Percentiles rank a stretch among this genome's conserved stretches.
phyloP scores from a whole-genome alignment of 176 grass and related monocot genomes.

The Oryza rufipogon region DNA sequence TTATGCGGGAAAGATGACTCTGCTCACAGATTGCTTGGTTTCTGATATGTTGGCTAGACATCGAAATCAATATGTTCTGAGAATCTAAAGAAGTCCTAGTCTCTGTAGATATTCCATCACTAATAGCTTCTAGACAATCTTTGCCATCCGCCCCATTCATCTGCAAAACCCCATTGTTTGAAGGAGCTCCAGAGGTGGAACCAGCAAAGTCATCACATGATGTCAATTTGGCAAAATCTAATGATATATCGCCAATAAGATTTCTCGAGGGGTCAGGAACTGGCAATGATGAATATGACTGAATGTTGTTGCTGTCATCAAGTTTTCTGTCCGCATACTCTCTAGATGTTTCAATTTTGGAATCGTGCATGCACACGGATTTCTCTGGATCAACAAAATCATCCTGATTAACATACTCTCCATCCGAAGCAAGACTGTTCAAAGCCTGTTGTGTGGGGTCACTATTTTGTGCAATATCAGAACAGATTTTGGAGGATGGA shows the following conservation, averaged over 20 bases:
- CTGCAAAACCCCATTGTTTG: constrained; percentile 16
- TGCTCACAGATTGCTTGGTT: constrained; percentile 80
- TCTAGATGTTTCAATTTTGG: constrained; percentile 23
- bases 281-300: constrained; percentile 27
- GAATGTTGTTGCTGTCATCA: constrained; percentile 1
- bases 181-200: constrained; percentile 1
- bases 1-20: constrained; percentile 90
- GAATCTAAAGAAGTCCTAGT: constrained; percentile 53
- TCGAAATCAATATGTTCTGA: constrained; percentile 73
- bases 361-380: constrained; percentile 15
- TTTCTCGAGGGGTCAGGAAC: constrained; percentile 19
- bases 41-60: constrained; percentile 74
- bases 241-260: constrained; percentile 6
- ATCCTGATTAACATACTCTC: constrained; percentile 43
- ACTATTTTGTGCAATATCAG: constrained; percentile 41
- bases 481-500: constrained; percentile 26
- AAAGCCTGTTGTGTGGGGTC: constrained; percentile 31
- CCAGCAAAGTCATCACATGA: constrained; percentile 34
- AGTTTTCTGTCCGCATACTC: constrained; percentile 21
- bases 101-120: constrained; percentile 32
- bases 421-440: constrained; percentile 39
- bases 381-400: constrained; percentile 31
- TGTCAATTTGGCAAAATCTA: constrained; percentile 45
- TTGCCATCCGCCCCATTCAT: constrained; percentile 19
- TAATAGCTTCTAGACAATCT: constrained; percentile 22